These are phyloP conservation scores for Lentinus tigrinus DNA, from an alignment of 768 basidiomycete species.

Conservation along the genomic window DNA sequence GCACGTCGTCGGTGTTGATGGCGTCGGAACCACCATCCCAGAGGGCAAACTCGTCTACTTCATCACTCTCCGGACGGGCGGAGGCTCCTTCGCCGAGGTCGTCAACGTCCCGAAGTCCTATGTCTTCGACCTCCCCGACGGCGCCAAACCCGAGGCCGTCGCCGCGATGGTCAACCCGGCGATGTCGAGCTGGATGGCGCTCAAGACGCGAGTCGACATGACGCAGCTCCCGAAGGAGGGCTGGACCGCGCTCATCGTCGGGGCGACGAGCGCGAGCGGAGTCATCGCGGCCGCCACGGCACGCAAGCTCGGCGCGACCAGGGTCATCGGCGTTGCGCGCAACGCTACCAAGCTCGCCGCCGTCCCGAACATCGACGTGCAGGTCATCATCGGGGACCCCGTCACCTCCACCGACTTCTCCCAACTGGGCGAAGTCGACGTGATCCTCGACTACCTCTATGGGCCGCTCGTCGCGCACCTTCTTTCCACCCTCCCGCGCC, in stretches of 20 bases:
- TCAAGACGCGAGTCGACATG: not conserved
- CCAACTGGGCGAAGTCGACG: not conserved
- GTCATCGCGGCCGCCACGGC: not conserved
- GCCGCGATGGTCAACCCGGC: not conserved
- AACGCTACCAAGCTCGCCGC: not conserved
- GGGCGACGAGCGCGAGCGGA: not conserved
- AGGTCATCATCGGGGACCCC: not conserved
- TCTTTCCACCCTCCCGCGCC: not conserved
- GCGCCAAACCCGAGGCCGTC: not conserved
- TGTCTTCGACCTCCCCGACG: too few species aligned
- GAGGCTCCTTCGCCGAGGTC: too few species aligned
- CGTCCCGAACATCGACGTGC: not conserved
- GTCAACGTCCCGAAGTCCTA: too few species aligned
- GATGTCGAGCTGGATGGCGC: not conserved
- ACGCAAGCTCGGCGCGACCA: not conserved
- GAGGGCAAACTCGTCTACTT: too few species aligned
- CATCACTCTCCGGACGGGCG: too few species aligned
- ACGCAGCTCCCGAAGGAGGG: not conserved
- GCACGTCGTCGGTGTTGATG: too few species aligned
- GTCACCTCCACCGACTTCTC: not conserved
- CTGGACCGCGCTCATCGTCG: not conserved
- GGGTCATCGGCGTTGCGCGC: not conserved
- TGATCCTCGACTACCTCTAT: not conserved
- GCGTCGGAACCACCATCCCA: too few species aligned
- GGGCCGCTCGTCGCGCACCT: not conserved